Percentiles rank a stretch among this genome's conserved stretches.
Conservation (phyloP, 768 basidiomycete genomes). For the Sporobolomyces roseus region DNA sequence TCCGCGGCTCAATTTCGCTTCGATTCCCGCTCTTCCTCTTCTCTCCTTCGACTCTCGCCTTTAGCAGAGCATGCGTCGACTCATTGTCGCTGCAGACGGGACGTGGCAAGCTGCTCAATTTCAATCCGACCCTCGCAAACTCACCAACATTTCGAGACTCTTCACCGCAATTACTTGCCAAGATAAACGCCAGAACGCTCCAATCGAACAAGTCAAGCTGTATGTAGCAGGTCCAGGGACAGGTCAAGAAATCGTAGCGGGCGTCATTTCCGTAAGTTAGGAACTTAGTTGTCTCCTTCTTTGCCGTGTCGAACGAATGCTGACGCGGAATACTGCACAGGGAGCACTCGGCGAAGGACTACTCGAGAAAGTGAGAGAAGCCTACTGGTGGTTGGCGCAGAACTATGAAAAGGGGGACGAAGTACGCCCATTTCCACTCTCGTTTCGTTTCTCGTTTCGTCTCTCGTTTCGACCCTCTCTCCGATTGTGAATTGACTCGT, state of each 20-base stretch:
- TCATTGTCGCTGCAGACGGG: constrained; percentile 19
- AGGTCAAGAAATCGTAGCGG: background rate
- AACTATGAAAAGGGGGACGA: constrained; percentile 35
- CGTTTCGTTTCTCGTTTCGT: background rate
- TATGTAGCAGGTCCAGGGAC: constrained; percentile 19
- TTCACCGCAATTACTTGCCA: background rate
- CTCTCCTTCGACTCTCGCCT: background rate
- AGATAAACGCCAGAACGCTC: background rate
- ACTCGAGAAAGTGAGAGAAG: constrained; percentile 26
- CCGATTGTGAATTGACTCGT: no score
- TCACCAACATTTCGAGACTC: constrained; percentile 20
- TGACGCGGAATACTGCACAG: background rate
- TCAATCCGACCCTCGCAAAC: background rate
- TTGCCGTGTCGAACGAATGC: background rate
- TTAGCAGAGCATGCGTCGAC: constrained; percentile 7
- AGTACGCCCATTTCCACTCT: background rate
- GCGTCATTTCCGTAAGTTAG: constrained; percentile 1
- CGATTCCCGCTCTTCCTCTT: background rate
- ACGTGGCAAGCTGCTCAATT: constrained; percentile 22
- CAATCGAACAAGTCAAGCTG: constrained; percentile 22
- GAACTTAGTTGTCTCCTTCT: no score
- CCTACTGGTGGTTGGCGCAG: constrained; percentile 27
- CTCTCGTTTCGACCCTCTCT: background rate
- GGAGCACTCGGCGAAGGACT: background rate
- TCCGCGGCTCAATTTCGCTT: background rate